Base-by-base conservation (phyloP, 208 protist species). In the Jaenimonas drosophilae region DNA sequence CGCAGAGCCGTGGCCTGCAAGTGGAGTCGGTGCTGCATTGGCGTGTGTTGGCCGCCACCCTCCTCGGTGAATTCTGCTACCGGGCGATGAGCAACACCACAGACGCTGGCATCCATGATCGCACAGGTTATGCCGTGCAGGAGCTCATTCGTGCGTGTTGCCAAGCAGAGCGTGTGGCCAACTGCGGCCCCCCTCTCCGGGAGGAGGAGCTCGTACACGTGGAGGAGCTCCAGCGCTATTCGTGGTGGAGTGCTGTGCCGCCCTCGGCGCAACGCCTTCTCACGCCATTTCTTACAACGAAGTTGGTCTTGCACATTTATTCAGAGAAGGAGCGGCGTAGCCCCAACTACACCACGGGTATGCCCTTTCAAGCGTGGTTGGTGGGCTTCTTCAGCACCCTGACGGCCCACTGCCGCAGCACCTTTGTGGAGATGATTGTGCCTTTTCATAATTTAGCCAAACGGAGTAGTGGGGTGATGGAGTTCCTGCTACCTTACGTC, bases 381-480 rank as follows among this genome's bases (percentile, higher is more conserved):
- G 71, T 79, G 11, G 44, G 39, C 26, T 85, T 80, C 40, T 94
- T 88, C 59, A 66, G 71, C 43, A 69, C 80, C 34, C 62, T 94
- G 0, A 28, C 64, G 19, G 32, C 29, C 27, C 66, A 62, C 7
- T 81, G 75, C 42, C 52, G 47, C 27, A 70, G 71, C 4, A 54
- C 64, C 27, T 83, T 88, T 49, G 75, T 63, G 1, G 54, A 72
- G 14, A 79, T 88, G 53, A 63, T 90, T 24, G 49, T 37, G 31
- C 49, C 77, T n/a, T 52, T 94, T 20, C 79, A 80, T 24, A 91
- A 91, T 63, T 77, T 91, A 20, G 81, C 80, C n/a, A 88, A 88
- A 45, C 64, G 73, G 23, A 76, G 87, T 46, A 44, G 57, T 7
- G 32, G 41, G 2, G 52, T 94, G 24, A 66, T 88, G 14, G 49